Evolutionary conservation across 805 yeast species (phyloP), one percentile per base, ranked within the genome.

Genomic region (Ogataea dorogensis): DNA sequence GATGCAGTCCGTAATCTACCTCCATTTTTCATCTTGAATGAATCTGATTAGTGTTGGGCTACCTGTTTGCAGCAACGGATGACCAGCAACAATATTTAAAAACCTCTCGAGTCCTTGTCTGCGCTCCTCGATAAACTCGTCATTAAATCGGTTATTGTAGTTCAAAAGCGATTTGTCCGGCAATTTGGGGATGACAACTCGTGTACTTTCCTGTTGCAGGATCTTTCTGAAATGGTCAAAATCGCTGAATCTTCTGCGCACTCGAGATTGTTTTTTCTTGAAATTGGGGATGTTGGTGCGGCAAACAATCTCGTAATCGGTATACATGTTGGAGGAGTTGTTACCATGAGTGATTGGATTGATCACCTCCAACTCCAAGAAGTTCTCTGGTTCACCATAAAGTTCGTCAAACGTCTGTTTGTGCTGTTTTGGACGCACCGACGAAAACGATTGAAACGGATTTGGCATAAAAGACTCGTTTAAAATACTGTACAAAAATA

Each of bases 341-440:
- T 64, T 62, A 1, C 76, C 78, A 51, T 86, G 94, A 0, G 95
- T 86, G 44, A 77, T 76, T 8, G 95, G 94, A 56, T 81, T 81
- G 17, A 74, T 67, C 41, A 88, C 95, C 59, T 89, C 97, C 22
- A 93, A 79, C 62, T 91, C 98, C 25, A 91, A 71, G 54, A 88
- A 86, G 63, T 87, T 86, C 60, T 93, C 98, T 0, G 97, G 98
- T 51, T 85, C 95, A 0, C 94, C 96, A 55, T 93, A 93, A 27
- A 85, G 72, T 51, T 87, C 95, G 45, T 77, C 84, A 58, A 80
- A 81, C 3, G 86, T 71, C 58, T 83, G 91, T 42, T 63, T 42
- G 66, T 60, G 61, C 16, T 53, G 60, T 34, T 44, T 50, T 11
- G 51, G 42, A 16, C 51, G 52, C 9, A 52, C 47, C 5, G 56